phyloP scores from a whole-genome alignment of 2,329 filamentous ascomycete species.

The Microsporum audouinii region DNA sequence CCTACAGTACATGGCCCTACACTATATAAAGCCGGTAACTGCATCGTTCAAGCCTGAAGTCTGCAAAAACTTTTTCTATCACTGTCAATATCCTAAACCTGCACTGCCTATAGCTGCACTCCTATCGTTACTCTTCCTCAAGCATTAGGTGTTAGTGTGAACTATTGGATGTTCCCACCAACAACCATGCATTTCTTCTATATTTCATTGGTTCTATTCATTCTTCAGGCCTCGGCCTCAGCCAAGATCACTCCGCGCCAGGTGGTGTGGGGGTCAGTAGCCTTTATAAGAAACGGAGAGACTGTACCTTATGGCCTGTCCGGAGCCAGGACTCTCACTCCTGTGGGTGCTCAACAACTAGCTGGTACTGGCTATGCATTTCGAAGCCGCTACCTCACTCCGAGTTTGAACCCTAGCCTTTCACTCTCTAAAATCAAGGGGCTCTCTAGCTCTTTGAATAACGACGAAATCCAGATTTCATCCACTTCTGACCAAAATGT shows the following conservation, averaged over 20 bases:
- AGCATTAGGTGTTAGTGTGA: neutral
- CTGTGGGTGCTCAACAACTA: conserved; percentile 45
- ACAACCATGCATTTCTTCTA: neutral
- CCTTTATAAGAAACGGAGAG: conserved; percentile 46
- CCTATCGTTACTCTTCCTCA: too few species aligned
- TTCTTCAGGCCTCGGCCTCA: neutral
- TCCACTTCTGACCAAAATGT: conserved; percentile 39
- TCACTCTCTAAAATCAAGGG: conserved; percentile 32
- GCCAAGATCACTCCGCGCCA: conserved; percentile 21
- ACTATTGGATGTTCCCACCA: neutral
- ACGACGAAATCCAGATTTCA: conserved; percentile 38
- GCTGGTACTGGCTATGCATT: conserved; percentile 41
- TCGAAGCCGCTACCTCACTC: conserved; percentile 42
- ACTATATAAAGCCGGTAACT: too few species aligned
- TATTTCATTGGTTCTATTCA: neutral
- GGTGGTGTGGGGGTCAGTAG: conserved; percentile 39
- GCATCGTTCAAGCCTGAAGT: too few species aligned
- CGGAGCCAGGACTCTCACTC: conserved; percentile 32
- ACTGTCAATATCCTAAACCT: too few species aligned
- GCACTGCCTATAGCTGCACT: too few species aligned
- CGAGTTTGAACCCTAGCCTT: conserved; percentile 16
- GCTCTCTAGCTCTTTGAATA: conserved; percentile 37
- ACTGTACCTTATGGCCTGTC: conserved; percentile 38
- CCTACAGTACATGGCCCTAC: too few species aligned
- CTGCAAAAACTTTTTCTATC: too few species aligned